Evolutionary conservation across 345 rosid genomes (phyloP).

Genomic region (Gynandropsis gynandra): DNA sequence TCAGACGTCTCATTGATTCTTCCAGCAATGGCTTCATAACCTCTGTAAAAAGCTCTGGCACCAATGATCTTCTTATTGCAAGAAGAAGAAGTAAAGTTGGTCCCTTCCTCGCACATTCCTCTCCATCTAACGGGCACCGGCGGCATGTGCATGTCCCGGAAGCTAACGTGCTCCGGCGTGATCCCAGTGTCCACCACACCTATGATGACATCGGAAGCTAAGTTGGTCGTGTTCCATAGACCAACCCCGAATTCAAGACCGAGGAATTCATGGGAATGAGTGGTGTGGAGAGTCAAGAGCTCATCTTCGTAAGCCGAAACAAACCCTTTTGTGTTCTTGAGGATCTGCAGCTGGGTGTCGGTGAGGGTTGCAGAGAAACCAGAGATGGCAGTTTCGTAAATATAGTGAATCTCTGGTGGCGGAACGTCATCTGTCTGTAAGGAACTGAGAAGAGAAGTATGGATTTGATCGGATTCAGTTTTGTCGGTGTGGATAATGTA

Average conservation of each 20-base stretch:
- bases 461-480: slow-evolving; percentile 29
- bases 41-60: slow-evolving; percentile 54
- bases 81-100: slow-evolving; percentile 42
- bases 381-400: slow-evolving; percentile 44
- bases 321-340: slow-evolving; percentile 46
- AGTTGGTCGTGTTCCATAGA: slow-evolving; percentile 38
- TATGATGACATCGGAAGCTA: slow-evolving; percentile 50
- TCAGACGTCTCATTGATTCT: slow-evolving; percentile 42
- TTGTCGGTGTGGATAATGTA: slow-evolving; percentile 58
- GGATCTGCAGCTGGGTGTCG: slow-evolving; percentile 33
- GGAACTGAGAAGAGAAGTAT: slow-evolving; percentile 25
- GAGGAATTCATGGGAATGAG: slow-evolving; percentile 54
- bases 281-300: slow-evolving; percentile 53
- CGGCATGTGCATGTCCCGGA: slow-evolving; percentile 50
- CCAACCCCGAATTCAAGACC: slow-evolving; percentile 49
- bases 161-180: slow-evolving; percentile 75
- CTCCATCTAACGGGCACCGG: slow-evolving; percentile 61
- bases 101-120: slow-evolving; percentile 61
- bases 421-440: slow-evolving; percentile 23
- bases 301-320: slow-evolving; percentile 54
- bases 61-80: slow-evolving; percentile 81
- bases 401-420: slow-evolving; percentile 43
- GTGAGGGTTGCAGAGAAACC: slow-evolving; percentile 72
- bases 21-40: slow-evolving; percentile 44
- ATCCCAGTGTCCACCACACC: slow-evolving; percentile 70